A percentile compares a stretch with the other conserved stretches of the same genome.
These are phyloP conservation scores for Phytopythium vexans DNA, from an alignment of 352 stramenopile genomes.

Conservation along the genomic window DNA sequence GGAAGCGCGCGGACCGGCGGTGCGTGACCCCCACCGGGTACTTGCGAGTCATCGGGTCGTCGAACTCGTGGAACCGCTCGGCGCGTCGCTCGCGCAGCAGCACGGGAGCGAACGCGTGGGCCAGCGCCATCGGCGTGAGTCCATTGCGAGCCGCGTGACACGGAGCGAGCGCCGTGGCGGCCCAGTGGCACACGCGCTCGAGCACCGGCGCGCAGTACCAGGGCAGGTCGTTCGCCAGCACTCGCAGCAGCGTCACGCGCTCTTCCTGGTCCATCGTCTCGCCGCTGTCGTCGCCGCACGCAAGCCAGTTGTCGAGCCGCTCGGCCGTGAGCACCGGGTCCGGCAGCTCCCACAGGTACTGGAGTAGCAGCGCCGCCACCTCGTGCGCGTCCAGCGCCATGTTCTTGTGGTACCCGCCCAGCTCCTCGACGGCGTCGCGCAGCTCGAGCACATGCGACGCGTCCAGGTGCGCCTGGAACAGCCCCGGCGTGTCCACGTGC, in stretches of 20 bases:
- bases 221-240: slow-evolving; percentile 79
- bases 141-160: slow-evolving; percentile 64
- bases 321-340: slow-evolving; percentile 76
- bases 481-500: slow-evolving; percentile 64
- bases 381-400: slow-evolving; percentile 82
- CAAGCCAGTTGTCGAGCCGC: slow-evolving; percentile 66
- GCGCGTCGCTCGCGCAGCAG: slow-evolving; percentile 52
- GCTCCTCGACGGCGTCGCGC: slow-evolving; percentile 77
- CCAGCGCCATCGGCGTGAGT: slow-evolving; percentile 60
- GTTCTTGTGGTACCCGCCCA: slow-evolving; percentile 78
- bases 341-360: slow-evolving; percentile 83
- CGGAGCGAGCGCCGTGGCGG: slow-evolving; percentile 58
- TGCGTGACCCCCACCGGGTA: slow-evolving; percentile 73
- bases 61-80: slow-evolving; percentile 61
- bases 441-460: slow-evolving; percentile 76
- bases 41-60: slow-evolving; percentile 61
- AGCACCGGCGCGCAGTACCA: slow-evolving; percentile 79
- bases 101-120: slow-evolving; percentile 61
- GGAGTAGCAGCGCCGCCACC: slow-evolving; percentile 68
- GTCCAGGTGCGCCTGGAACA: slow-evolving; percentile 80
- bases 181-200: slow-evolving; percentile 65
- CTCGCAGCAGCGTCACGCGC: slow-evolving; percentile 50
- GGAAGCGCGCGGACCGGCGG: slow-evolving; percentile 41
- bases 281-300: slow-evolving; percentile 28
- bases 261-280: slow-evolving; percentile 46